Base-by-base conservation (phyloP, 2,329 filamentous ascomycete species). In the Parafenestella ontariensis region DNA sequence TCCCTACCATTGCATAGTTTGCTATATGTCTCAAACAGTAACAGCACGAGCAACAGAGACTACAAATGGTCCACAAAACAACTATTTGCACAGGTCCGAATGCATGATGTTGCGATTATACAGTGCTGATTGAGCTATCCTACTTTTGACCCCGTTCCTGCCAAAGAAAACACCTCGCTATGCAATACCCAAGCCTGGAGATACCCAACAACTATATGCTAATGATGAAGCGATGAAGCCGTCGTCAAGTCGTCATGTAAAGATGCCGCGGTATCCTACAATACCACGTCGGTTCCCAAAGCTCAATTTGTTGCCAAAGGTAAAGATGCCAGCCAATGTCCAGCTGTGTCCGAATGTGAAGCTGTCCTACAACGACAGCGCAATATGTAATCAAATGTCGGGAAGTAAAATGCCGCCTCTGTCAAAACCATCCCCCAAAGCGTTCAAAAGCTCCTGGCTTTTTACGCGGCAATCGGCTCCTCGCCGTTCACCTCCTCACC, bases 391-490 rank as follows among this genome's bases (percentile, higher is more conserved):
- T 28, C 2, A 21, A 23, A 15, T 7, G n/a, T 15, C 9, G 6
- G 10, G n/a, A 21, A 15, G 17, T 9, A 10, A 21, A 18, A 10
- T 39, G 3, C 9, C 36, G 36, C 10, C 3, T 21, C 10, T 15
- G 15, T 40, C 37, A 40, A 40, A 5, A 15, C 20, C 10, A 23
- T 11, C 11, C 18, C 17, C 5, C 17, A 3, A 11, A 40, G 5
- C 15, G 15, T n/a, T n/a, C 20, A 13, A 11, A 29, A n/a, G n/a
- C n/a, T n/a, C n/a, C n/a, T n/a, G n/a, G 26, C 36, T 9, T 17
- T 51, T 46, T 61, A 65, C n/a, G 56, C 66, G 17, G 55, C 59
- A 47, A 66, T 56, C 11, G 53, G 51, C 15, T 61, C 58, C n/a
- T 63, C 62, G 3, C 40, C 54, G 9, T 53, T 51, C 3, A 50